phyloP scores from a whole-genome alignment of 495 filamentous ascomycete genomes.

The Friedmanniomyces simplex region DNA sequence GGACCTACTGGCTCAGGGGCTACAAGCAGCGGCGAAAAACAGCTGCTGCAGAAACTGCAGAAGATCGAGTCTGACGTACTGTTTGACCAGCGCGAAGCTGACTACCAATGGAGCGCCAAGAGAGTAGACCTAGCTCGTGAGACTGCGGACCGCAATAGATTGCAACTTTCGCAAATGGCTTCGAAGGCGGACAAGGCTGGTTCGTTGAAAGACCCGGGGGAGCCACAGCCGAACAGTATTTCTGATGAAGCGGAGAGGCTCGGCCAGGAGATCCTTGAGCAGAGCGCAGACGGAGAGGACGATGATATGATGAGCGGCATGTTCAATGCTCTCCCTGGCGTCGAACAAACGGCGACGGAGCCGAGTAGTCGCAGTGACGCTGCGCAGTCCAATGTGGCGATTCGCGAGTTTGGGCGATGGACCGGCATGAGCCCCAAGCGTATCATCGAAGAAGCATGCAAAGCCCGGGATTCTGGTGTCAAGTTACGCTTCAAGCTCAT shows the following conservation, averaged over 20 bases:
- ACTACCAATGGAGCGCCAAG: slow-evolving; percentile 59
- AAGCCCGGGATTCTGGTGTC: slow-evolving; percentile 60
- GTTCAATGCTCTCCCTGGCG: slow-evolving; percentile 37
- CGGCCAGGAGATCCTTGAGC: slow-evolving; percentile 3
- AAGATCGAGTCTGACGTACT: slow-evolving; percentile 75
- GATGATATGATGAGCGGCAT: slow-evolving; percentile 58
- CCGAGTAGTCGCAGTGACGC: not conserved
- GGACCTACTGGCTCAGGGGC: not conserved
- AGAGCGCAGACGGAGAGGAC: slow-evolving; percentile 38
- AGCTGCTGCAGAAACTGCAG: slow-evolving; percentile 58
- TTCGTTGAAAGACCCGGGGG: not conserved
- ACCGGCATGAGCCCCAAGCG: slow-evolving; percentile 58
- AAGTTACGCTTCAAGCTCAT: slow-evolving; percentile 55
- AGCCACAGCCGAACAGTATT: slow-evolving; percentile 15
- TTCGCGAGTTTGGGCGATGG: slow-evolving; percentile 78
- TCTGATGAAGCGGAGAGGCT: slow-evolving; percentile 32
- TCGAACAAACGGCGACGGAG: slow-evolving; percentile 33
- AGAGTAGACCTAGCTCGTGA: slow-evolving; percentile 57
- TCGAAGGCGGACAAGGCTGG: not conserved
- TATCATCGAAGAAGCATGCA: slow-evolving; percentile 77
- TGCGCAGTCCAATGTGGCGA: slow-evolving; percentile 35
- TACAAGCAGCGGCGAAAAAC: slow-evolving; percentile 25
- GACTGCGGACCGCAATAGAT: slow-evolving; percentile 29
- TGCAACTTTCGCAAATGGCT: slow-evolving; percentile 13
- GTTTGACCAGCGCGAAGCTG: slow-evolving; percentile 69